These are phyloP conservation scores for Salix arbutifolia DNA, from an alignment of 345 rosid genomes.

Conservation along the genomic window DNA sequence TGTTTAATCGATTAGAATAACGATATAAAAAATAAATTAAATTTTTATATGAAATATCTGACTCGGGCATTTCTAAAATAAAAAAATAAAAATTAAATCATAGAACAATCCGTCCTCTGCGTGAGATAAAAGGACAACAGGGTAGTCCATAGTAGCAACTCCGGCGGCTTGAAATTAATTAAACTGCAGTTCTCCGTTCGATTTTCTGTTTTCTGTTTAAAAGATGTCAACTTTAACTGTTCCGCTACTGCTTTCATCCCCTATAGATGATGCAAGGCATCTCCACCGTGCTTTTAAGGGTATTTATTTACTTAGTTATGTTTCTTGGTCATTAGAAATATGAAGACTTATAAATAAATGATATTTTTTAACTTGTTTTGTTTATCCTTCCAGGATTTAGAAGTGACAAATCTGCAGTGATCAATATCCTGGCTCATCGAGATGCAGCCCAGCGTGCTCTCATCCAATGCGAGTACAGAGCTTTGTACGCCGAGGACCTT, in stretches of 20 bases:
- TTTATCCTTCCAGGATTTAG: constrained; percentile 41
- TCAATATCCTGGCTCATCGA: constrained; percentile 61
- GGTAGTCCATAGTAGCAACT: too few species aligned
- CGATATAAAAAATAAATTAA: too few species aligned
- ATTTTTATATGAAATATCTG: too few species aligned
- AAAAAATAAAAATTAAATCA: too few species aligned
- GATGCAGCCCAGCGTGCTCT: constrained; percentile 51
- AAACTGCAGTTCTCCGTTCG: too few species aligned
- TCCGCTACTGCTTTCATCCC: constrained; percentile 41
- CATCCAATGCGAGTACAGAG: constrained; percentile 51
- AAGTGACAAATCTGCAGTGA: constrained; percentile 45
- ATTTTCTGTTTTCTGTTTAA: not conserved
- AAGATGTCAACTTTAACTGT: constrained; percentile 46
- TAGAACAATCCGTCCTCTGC: too few species aligned
- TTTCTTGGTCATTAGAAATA: too few species aligned
- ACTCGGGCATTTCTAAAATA: too few species aligned
- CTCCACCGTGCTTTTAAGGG: constrained; percentile 69
- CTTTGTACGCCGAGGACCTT: constrained; percentile 45
- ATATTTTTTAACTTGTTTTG: not conserved
- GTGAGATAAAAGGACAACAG: too few species aligned
- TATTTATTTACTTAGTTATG: not conserved
- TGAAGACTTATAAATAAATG: too few species aligned
- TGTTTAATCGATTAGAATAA: too few species aligned
- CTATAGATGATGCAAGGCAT: constrained; percentile 52
- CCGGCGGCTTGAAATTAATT: too few species aligned